Base-by-base conservation (phyloP, 148 eudicot species). In the Oxyria digyna region DNA sequence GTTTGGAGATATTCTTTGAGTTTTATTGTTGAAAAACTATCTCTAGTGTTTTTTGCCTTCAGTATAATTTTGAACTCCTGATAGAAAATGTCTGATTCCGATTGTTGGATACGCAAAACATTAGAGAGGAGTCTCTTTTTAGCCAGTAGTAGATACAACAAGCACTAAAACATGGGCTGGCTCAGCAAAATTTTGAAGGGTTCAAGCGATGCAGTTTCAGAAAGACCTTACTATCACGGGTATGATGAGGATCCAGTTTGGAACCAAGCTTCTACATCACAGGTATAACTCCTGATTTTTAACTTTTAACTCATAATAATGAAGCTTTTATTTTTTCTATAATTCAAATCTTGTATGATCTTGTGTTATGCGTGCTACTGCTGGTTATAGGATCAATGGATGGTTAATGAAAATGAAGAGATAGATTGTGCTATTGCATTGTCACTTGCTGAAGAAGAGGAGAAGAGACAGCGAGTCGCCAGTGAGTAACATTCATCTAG, bases 151-250 rank as follows among this genome's bases (percentile, higher is more conserved):
- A 38, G 27, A 1, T 33, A 38, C 4, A 17, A 37, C 10, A 35
- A 18, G 27, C 70, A 41, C 20, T 20, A 45, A n/a, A n/a, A 75
- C 45, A 89, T 89, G 91, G 91, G 96, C 23, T 87, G 96, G 96
- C 83, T 87, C 59, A 89, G 82, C 85, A 89, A 85, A 76, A 69
- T 89, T 78, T 87, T 89, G 62, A 87, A 85, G 74, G 87, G 87
- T 73, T 89, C 91, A 49, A 78, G 77, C 71, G 81, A 87, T 73
- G 80, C 74, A 41, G 73, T 85, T 71, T 71, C 88, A 42, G 87
- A 83, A 78, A 83, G 84, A 45, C 79, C 59, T 62, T 72, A 70
- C 55, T 76, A 79, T 32, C 69, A 80, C 82, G 80, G 80, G 74
- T 73, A 80, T 74, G 80, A 55, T 50, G 74, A 80, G n/a, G 69